Percentiles rank a stretch among this genome's conserved stretches.
Evolutionary conservation across 169 alveolate species (phyloP).

Genomic region (Cardiosporidium cionae): DNA sequence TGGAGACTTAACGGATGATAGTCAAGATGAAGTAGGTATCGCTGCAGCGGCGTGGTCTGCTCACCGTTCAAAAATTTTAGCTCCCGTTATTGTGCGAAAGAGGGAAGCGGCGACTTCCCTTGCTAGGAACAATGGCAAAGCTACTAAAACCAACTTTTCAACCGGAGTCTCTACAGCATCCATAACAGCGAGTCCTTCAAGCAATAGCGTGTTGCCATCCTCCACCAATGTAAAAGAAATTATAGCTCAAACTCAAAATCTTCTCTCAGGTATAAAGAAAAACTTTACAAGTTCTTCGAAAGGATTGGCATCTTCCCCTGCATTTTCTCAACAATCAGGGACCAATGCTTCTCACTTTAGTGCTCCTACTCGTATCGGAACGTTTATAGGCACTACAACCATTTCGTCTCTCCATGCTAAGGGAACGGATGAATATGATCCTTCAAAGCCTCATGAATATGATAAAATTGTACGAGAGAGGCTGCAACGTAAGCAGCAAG

Average conservation of each 20-base stretch:
- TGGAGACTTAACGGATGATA: not conserved
- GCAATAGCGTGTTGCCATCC: not conserved
- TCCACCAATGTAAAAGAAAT: not conserved
- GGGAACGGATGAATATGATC: constrained; percentile 39
- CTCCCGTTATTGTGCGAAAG: not conserved
- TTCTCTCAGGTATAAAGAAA: no score
- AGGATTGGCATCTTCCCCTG: not conserved
- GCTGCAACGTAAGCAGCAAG: constrained; percentile 26
- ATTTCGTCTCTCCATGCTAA: no score
- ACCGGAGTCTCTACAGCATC: not conserved
- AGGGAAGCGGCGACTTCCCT: not conserved
- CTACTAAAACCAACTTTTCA: no score
- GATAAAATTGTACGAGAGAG: constrained; percentile 18
- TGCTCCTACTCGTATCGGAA: no score
- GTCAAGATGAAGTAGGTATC: not conserved
- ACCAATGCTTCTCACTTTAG: no score
- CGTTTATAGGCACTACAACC: no score
- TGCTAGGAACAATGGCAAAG: not conserved
- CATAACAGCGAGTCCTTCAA: not conserved
- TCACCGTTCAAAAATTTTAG: not conserved
- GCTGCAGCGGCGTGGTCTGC: not conserved
- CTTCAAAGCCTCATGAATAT: constrained; percentile 34
- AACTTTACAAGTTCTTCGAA: no score
- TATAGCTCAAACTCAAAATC: no score
- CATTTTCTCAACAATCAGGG: no score